Base-by-base conservation (phyloP, 2,329 filamentous ascomycete genomes). In the Clonostachys rhizophaga region DNA sequence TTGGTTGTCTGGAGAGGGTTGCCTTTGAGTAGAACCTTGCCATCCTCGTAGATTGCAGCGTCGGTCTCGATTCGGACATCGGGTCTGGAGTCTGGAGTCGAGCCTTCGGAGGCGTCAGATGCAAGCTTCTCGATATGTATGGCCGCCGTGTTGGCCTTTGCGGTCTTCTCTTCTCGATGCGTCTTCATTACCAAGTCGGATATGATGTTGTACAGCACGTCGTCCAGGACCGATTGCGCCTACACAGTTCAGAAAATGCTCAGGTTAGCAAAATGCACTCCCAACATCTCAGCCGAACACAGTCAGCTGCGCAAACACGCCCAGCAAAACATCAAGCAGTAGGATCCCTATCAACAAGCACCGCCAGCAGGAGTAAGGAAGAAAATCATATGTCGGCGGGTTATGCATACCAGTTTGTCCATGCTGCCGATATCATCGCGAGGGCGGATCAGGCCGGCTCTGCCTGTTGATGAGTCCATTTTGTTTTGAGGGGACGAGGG, bases 161-260 rank as follows among this genome's bases (percentile, higher is more conserved):
- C 81, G 53, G 83, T 79, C 71, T 91, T 91, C 69, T 92, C 89
- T 55, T 87, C 79, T 54, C 85, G 86, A 64, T 92, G 89, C 39
- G 82, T 83, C 63, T 87, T 81, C 58, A 90, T 75, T 53, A 89
- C 74, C 45, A 89, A 75, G 62, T 89, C 86, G 64, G 87, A 84
- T 55, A 91, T 77, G 58, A 91, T 79, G 64, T 89, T 91, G 70
- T 87, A 83, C 51, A 92, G 71, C 47, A 86, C 68, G 60, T 91
- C 87, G 58, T 91, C 85, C 58, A 92, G 76, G 50, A 92, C 79
- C 18, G 78, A 70, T 60, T 83, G 76, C 53, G 82, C 73, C 82
- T 85, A 54, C 34, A 45, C 17, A 20, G 24, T 30, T 10, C 9
- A 30, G 24, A 30, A 30, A 30, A 30, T 30, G 24, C 24, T 10